Evolutionary conservation across 129 eudicot genomes (phyloP).

Genomic region (Scalesia atractyloides): DNA sequence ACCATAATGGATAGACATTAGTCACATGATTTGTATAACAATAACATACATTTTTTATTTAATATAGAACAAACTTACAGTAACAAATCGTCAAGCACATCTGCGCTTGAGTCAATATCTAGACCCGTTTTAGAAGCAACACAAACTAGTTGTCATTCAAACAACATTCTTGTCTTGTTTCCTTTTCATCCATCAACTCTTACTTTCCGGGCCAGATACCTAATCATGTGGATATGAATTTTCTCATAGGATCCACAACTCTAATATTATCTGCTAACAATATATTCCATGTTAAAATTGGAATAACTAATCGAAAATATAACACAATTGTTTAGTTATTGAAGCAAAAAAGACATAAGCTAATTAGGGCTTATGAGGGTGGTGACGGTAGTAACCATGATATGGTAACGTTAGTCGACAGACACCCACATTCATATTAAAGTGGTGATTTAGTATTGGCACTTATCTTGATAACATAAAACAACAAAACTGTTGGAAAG

Average conservation of each 20-base stretch:
- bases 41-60: neutral
- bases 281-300: conserved; percentile 7
- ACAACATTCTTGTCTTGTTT: conserved; percentile 80
- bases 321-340: conserved; percentile 18
- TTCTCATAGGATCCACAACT: conserved; percentile 87
- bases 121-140: conserved; percentile 94
- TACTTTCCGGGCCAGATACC: conserved; percentile 98
- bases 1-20: conserved; percentile 81
- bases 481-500: too few relatives aligned
- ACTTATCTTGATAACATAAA: too few relatives aligned
- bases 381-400: too few relatives aligned
- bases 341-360: conserved; percentile 33
- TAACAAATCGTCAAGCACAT: conserved; percentile 73
- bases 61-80: conserved; percentile 50
- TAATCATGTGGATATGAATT: conserved; percentile 80
- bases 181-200: conserved; percentile 99
- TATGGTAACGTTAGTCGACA: too few relatives aligned
- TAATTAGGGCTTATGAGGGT: too few relatives aligned
- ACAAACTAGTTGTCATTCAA: conserved; percentile 74
- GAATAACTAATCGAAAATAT: neutral
- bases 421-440: too few relatives aligned
- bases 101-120: conserved; percentile 93
- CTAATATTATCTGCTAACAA: conserved; percentile 74
- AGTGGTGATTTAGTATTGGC: too few relatives aligned
- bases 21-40: conserved; percentile 78